These are phyloP conservation scores for Novymonas esmeraldas DNA, from an alignment of 208 protist species.

Conservation along the genomic window DNA sequence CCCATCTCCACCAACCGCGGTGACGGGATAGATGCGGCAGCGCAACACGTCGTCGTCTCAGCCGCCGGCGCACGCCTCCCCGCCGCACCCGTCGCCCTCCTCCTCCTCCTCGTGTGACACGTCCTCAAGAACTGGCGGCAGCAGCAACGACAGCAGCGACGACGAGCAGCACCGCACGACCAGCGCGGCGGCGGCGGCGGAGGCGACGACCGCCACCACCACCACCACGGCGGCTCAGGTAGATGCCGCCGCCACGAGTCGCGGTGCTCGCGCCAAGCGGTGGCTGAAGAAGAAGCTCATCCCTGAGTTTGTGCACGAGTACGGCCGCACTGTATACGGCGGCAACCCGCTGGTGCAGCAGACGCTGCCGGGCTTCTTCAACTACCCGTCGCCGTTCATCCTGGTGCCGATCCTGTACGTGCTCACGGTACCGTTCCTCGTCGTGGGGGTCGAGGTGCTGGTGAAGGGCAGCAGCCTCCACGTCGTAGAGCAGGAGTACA, in stretches of 20 bases:
- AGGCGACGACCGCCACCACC: neutral
- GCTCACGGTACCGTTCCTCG: constrained; percentile 58
- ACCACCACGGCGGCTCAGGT: neutral
- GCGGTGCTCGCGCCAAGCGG: neutral
- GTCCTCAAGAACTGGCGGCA: neutral
- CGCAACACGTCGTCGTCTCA: too few species aligned
- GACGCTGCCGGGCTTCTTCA: constrained; percentile 68
- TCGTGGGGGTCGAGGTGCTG: constrained; percentile 48
- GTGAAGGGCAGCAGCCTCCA: constrained; percentile 33
- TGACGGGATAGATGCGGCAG: too few species aligned
- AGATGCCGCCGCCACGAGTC: constrained; percentile 1
- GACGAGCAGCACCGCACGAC: neutral
- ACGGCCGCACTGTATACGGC: constrained; percentile 79
- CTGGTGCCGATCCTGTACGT: constrained; percentile 58
- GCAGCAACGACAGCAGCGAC: neutral
- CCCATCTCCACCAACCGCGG: too few species aligned
- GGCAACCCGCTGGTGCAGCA: constrained; percentile 78
- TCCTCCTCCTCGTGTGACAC: neutral
- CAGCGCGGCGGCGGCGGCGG: neutral
- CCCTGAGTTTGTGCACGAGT: constrained; percentile 37
- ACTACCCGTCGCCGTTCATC: constrained; percentile 53
- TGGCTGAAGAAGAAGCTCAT: constrained; percentile 37
- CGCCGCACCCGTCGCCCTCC: too few species aligned
- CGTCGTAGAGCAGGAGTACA: constrained; percentile 54
- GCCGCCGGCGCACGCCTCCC: too few species aligned